Base-by-base conservation (phyloP, 768 basidiomycete species). In the Kwoniella botswanensis region DNA sequence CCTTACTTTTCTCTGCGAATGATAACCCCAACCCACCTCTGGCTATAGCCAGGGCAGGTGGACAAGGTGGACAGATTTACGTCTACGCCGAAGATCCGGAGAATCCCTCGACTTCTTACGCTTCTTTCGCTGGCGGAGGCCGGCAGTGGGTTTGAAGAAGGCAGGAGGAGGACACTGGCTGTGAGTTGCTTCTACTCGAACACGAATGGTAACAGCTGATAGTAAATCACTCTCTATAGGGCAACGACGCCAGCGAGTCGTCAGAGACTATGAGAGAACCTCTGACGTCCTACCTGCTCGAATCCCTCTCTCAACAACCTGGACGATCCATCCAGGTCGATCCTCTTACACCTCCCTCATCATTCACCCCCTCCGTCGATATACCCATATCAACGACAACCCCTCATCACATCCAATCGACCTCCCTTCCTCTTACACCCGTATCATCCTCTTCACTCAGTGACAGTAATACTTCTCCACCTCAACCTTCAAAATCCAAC, bases 131-230 rank as follows among this genome's bases (percentile, higher is more conserved):
- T 57, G 81, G 81, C 67, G 81, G 81, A 56, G 80, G 79, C 71
- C 70, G 78, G 73, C 81, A 74, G 81, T 83, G 82, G 82, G 76
- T 82, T 82, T 83, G 82, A 83, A 74, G 80, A 78, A 74, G 76
- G 81, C 79, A 80, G 79, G 78, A 81, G 80, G 79, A 80, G 76
- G 73, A 74, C 78, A 75, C 77, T 74, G 71, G 72, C 75, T 73
- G 82, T 80, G 66, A 74, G 79, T 64, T 4, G 0, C 26, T 2
- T 26, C 26, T 26, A 63, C 13, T 10, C 52, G 7, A 42, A 21
- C 35, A n/a, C 44, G 26, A 26, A 26, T 26, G 26, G 26, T 26
- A 26, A 26, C 4, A 26, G 26, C 26, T 26, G 59, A 29, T 61
- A 9, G 17, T 22, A 21, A 22, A 11, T 12, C n/a, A 4, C 2